phyloP scores from a whole-genome alignment of 2,329 filamentous ascomycete species.

The Talaromyces sp. region DNA sequence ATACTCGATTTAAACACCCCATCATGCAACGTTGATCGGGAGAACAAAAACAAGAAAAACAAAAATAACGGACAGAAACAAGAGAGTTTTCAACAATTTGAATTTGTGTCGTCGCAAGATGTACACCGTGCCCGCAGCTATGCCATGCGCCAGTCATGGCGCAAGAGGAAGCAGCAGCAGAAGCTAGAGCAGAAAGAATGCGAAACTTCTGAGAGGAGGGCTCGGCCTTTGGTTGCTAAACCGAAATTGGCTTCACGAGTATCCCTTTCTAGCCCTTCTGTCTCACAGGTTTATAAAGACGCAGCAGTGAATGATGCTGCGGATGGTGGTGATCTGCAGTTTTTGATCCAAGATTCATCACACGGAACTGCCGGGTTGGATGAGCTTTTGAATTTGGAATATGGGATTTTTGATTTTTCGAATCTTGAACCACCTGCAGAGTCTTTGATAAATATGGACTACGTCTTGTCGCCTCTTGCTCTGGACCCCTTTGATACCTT shows the following conservation, averaged over 20 bases:
- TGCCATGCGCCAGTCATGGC: constrained; percentile 10
- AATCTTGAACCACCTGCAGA: neutral
- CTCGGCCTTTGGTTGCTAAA: neutral
- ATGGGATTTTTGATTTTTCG: neutral
- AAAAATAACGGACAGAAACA: neutral
- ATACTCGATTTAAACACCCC: neutral
- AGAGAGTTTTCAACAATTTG: neutral
- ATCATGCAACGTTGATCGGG: neutral
- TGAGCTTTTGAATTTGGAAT: neutral
- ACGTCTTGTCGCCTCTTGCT: neutral
- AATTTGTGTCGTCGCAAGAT: constrained; percentile 7
- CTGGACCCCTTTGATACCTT: constrained; percentile 9
- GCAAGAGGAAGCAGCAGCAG: constrained; percentile 9
- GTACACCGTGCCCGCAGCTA: constrained; percentile 8
- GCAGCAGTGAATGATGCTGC: neutral
- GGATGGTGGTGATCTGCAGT: neutral
- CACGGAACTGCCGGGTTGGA: neutral
- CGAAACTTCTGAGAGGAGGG: neutral
- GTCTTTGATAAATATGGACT: neutral
- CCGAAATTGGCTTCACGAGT: neutral
- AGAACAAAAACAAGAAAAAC: neutral
- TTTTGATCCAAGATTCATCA: neutral
- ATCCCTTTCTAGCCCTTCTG: neutral
- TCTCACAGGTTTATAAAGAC: neutral
- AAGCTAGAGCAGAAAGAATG: neutral